Evolutionary conservation across 108 stramenopile species (phyloP).

Genomic region (Aurantiochytrium sp.): DNA sequence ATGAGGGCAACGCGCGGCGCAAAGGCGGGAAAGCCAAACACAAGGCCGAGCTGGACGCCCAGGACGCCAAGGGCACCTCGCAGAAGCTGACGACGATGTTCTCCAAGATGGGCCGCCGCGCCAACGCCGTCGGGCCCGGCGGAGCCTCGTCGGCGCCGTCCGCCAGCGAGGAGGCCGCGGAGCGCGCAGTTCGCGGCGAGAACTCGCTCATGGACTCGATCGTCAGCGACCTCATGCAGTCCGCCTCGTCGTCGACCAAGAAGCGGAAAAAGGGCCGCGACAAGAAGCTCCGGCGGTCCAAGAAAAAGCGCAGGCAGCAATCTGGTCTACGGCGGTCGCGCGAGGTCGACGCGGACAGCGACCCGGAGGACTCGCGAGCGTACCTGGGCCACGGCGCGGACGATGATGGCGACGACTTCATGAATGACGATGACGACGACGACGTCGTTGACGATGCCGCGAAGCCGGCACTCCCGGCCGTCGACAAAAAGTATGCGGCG

Average conservation of each 20-base stretch:
- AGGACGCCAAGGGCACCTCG: not conserved
- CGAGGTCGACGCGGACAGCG: not conserved
- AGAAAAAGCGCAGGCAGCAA: not conserved
- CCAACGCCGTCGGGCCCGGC: not conserved
- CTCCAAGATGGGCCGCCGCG: not conserved
- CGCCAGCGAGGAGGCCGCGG: not conserved
- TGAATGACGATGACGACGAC: not conserved
- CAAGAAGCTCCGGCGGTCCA: not conserved
- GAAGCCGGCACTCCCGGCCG: too few species aligned
- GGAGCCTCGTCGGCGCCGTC: not conserved
- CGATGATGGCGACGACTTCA: not conserved
- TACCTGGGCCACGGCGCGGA: conserved; percentile 33
- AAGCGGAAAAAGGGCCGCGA: conserved; percentile 22
- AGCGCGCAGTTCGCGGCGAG: not conserved
- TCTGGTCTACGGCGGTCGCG: too few species aligned
- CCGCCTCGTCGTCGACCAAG: not conserved
- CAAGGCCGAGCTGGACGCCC: not conserved
- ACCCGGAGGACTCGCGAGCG: not conserved
- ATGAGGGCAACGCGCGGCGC: not conserved
- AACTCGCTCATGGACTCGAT: conserved; percentile 43
- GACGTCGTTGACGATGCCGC: not conserved
- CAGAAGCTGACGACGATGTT: not conserved
- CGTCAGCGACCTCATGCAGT: conserved; percentile 42
- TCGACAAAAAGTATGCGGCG: not conserved
- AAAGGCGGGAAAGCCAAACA: not conserved